Percentiles rank a stretch among this genome's conserved stretches.
Conservation (phyloP, 805 yeast species). For the Isabelozyma rhagii region DNA sequence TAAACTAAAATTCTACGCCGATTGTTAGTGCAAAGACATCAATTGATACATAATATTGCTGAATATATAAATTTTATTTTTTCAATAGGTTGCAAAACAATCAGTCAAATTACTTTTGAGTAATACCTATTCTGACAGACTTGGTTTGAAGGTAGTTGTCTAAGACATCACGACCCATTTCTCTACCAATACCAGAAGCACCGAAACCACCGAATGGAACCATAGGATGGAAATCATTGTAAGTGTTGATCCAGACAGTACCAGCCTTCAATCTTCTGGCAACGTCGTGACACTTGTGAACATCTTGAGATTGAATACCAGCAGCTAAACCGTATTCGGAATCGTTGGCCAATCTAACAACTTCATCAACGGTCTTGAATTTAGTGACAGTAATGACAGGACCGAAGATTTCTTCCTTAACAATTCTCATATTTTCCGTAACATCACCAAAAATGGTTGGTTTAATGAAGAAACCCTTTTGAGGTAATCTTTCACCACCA, state of each 20-base stretch:
- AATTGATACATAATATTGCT: not conserved
- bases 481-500: slow-evolving; percentile 78
- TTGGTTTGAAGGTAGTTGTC: slow-evolving; percentile 82
- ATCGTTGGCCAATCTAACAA: slow-evolving; percentile 72
- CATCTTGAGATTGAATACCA: slow-evolving; percentile 77
- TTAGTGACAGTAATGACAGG: slow-evolving; percentile 86
- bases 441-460: slow-evolving; percentile 91
- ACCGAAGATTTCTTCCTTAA: slow-evolving; percentile 90
- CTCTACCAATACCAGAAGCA: slow-evolving; percentile 90
- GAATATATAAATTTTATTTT: not conserved
- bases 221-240: slow-evolving; percentile 81
- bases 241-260: slow-evolving; percentile 87
- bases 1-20: too few relatives aligned
- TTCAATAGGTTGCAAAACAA: not conserved
- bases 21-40: not conserved
- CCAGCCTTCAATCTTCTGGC: slow-evolving; percentile 79
- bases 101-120: not conserved
- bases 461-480: slow-evolving; percentile 65
- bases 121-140: slow-evolving; percentile 63
- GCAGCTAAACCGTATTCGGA: slow-evolving; percentile 86
- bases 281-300: slow-evolving; percentile 73
- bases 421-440: slow-evolving; percentile 66
- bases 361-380: slow-evolving; percentile 82
- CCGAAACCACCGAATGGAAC: slow-evolving; percentile 95
- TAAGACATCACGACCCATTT: slow-evolving; percentile 85